These are phyloP conservation scores for Entelexis sorbosivorans DNA, from an alignment of 1,139 yeast genomes.

Conservation along the genomic window DNA sequence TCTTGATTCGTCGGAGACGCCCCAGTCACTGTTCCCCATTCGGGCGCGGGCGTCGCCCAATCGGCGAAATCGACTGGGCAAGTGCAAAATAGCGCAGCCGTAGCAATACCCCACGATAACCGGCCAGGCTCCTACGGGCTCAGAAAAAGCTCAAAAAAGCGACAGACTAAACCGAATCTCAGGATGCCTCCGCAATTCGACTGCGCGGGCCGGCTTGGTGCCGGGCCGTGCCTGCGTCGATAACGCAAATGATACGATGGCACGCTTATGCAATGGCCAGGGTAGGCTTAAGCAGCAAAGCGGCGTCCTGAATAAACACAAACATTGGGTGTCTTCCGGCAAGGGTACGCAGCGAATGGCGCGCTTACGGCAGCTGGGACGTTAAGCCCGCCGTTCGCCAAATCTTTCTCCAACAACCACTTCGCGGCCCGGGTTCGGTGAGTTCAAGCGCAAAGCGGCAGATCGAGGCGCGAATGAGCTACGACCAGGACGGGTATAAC, in stretches of 20 bases:
- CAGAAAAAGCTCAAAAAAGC: no score
- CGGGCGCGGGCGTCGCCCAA: background rate
- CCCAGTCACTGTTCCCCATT: background rate
- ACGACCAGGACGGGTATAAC: constrained; percentile 15
- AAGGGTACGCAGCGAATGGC: background rate
- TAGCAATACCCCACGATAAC: no score
- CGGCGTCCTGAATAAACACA: constrained; percentile 5
- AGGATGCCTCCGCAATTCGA: no score
- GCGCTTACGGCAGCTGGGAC: constrained; percentile 3
- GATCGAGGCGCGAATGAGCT: constrained; percentile 14
- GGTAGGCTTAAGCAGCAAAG: constrained; percentile 1
- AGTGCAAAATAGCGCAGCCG: background rate
- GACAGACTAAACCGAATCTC: no score
- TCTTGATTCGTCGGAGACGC: background rate
- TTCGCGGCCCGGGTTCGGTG: background rate
- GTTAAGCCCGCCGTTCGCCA: constrained; percentile 2
- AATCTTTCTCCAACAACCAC: constrained; percentile 6
- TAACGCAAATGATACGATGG: background rate
- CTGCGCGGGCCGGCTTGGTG: background rate
- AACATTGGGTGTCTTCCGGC: background rate
- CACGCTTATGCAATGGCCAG: background rate
- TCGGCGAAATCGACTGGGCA: background rate
- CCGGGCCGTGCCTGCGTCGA: background rate
- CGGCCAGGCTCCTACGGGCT: no score
- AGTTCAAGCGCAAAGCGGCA: constrained; percentile 1